Evolutionary conservation across 352 stramenopile species (phyloP).

Genomic region (Aphanomyces stellatus): DNA sequence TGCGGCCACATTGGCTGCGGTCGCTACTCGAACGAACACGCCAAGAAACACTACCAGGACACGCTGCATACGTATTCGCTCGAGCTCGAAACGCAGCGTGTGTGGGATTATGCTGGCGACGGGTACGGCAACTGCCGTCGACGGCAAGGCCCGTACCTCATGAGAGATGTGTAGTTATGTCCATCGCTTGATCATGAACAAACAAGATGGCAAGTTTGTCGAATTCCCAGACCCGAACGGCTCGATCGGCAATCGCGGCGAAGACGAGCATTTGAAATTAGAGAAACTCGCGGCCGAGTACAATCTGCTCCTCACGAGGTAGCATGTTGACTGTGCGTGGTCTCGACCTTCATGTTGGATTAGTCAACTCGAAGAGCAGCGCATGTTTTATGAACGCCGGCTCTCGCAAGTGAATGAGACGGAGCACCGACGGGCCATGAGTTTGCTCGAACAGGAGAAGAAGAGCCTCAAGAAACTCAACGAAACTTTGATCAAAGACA

Average conservation of each 20-base stretch:
- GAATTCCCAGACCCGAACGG: constrained; percentile 86
- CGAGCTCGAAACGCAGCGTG: constrained; percentile 91
- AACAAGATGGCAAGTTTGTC: constrained; percentile 92
- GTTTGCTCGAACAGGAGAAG: constrained; percentile 61
- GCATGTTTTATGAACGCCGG: constrained; percentile 86
- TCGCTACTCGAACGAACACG: constrained; percentile 92
- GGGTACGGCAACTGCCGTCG: constrained; percentile 49
- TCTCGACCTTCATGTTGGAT: neutral
- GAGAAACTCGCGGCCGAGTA: constrained; percentile 95
- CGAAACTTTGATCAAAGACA: constrained; percentile 45
- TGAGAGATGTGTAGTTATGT: constrained; percentile 48
- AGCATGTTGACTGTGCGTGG: neutral
- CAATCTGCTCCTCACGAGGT: constrained; percentile 93
- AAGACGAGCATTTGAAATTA: constrained; percentile 91
- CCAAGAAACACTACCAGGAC: constrained; percentile 90
- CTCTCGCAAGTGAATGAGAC: constrained; percentile 53
- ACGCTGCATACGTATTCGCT: constrained; percentile 93
- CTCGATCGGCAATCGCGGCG: constrained; percentile 69
- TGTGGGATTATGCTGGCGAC: constrained; percentile 94
- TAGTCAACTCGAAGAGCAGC: constrained; percentile 93
- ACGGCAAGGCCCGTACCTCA: constrained; percentile 11
- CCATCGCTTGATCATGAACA: constrained; percentile 82
- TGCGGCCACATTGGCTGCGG: constrained; percentile 95
- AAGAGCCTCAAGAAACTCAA: constrained; percentile 76
- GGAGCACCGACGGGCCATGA: constrained; percentile 43